Conservation (phyloP, 2,329 filamentous ascomycete genomes). For the Ceratocystiopsis brevicomis region DNA sequence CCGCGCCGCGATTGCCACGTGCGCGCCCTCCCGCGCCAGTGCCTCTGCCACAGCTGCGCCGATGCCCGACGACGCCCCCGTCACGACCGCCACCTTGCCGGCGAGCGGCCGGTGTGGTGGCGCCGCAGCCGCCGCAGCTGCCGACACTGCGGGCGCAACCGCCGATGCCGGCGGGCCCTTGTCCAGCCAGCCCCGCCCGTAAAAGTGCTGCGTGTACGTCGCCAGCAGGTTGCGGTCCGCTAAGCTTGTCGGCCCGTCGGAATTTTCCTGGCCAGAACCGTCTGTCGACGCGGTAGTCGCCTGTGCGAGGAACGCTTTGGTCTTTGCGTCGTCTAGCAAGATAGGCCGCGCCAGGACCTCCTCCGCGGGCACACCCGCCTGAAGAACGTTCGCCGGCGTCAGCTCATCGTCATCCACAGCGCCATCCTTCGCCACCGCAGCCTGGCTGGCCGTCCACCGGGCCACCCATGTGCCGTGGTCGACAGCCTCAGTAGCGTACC, state of each 20-base stretch:
- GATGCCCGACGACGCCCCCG: slow-evolving; percentile 62
- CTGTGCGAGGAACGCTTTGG: slow-evolving; percentile 33
- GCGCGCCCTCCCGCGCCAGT: slow-evolving; percentile 50
- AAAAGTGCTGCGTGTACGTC: slow-evolving; percentile 66
- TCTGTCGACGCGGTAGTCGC: no score
- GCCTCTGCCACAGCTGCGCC: slow-evolving; percentile 55
- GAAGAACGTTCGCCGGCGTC: slow-evolving; percentile 62
- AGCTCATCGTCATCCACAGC: slow-evolving; percentile 38
- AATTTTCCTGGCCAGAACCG: no score
- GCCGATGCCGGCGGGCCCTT: slow-evolving; percentile 2
- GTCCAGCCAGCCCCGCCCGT: slow-evolving; percentile 57
- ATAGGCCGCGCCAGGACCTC: slow-evolving; percentile 54
- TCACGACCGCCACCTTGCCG: slow-evolving; percentile 57
- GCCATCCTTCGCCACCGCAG: neutral
- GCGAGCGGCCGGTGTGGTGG: slow-evolving; percentile 37
- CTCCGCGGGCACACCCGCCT: slow-evolving; percentile 60
- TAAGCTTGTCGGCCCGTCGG: slow-evolving; percentile 29
- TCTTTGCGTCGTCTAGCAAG: slow-evolving; percentile 52
- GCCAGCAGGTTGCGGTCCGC: slow-evolving; percentile 53
- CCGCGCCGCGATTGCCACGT: slow-evolving; percentile 54
- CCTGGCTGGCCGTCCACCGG: slow-evolving; percentile 48
- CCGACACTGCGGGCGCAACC: neutral
- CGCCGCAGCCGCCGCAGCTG: slow-evolving; percentile 4
- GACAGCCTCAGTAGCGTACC: slow-evolving; percentile 49
- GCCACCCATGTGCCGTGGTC: slow-evolving; percentile 56